Evolutionary conservation across 1,284 basidiomycete genomes (phyloP).

Genomic region (Rhodotorula glutinis): DNA sequence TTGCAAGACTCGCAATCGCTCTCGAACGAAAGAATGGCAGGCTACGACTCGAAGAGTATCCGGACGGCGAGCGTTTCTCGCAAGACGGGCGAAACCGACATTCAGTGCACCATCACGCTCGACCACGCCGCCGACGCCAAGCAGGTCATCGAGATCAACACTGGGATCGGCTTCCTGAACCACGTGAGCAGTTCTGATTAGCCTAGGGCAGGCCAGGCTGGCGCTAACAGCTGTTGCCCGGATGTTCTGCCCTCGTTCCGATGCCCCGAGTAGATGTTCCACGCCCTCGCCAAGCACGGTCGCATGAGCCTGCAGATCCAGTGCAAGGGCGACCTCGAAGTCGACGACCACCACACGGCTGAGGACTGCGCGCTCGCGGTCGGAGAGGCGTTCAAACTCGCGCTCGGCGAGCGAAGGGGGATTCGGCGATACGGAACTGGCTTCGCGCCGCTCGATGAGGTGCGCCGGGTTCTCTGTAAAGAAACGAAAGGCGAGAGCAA

Average conservation of each 20-base stretch:
- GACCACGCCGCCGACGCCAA: constrained; percentile 69
- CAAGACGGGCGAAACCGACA: constrained; percentile 89
- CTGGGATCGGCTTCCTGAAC: constrained; percentile 96
- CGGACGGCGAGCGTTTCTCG: constrained; percentile 69
- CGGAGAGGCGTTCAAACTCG: constrained; percentile 79
- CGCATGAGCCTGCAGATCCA: constrained; percentile 78
- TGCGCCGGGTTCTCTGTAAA: constrained; percentile 47
- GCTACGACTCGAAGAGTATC: constrained; percentile 29
- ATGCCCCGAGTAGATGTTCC: constrained; percentile 71
- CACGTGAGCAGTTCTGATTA: constrained; percentile 60
- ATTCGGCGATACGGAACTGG: constrained; percentile 95
- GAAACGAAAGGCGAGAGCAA: too few relatives aligned
- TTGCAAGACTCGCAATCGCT: too few relatives aligned
- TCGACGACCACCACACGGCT: constrained; percentile 99
- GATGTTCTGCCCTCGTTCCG: neutral
- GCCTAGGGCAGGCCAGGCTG: neutral
- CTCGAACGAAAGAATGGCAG: neutral
- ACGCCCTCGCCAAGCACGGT: constrained; percentile 88
- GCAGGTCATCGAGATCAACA: constrained; percentile 82
- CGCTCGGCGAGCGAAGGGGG: constrained; percentile 89
- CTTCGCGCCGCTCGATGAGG: constrained; percentile 96
- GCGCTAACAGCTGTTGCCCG: neutral
- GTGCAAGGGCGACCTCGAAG: constrained; percentile 93
- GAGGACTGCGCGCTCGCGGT: constrained; percentile 61
- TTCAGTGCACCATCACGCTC: constrained; percentile 75